Percentiles rank a stretch among this genome's conserved stretches.
These are phyloP conservation scores for Hortiboletus campestris DNA, from an alignment of 768 basidiomycete species.

Conservation along the genomic window DNA sequence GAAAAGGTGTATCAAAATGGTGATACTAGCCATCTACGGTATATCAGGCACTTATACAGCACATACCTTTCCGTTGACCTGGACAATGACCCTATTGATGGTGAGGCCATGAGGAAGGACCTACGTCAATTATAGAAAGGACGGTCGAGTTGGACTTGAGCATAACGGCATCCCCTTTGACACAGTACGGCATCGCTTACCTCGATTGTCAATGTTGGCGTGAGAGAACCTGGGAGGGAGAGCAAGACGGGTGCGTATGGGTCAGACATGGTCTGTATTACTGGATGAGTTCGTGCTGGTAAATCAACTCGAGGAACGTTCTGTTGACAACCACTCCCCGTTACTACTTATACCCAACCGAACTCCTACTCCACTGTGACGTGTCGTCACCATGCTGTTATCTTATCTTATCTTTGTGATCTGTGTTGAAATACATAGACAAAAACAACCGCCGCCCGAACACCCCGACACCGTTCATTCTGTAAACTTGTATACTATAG, in stretches of 20 bases:
- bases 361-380: background rate
- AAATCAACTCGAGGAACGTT: too few species aligned
- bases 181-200: conserved; percentile 32
- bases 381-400: background rate
- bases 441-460: too few species aligned
- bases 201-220: conserved; percentile 63
- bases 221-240: conserved; percentile 47
- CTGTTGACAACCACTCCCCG: background rate
- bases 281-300: background rate
- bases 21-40: background rate
- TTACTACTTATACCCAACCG: background rate
- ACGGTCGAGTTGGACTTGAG: background rate
- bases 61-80: conserved; percentile 60
- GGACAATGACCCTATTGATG: conserved; percentile 64
- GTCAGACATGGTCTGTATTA: conserved; percentile 30
- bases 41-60: background rate
- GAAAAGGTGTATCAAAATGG: background rate
- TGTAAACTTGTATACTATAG: conserved; percentile 29
- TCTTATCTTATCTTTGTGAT: conserved; percentile 13
- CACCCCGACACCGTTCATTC: conserved; percentile 10
- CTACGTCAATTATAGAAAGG: conserved; percentile 30
- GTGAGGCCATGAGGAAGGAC: conserved; percentile 67
- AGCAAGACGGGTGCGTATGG: conserved; percentile 53
- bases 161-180: background rate
- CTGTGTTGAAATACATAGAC: too few species aligned